Percentiles rank a stretch among this genome's conserved stretches.
These are phyloP conservation scores for Cutaneotrichosporon sp. DNA, from an alignment of 1,284 basidiomycete genomes.

Conservation along the genomic window DNA sequence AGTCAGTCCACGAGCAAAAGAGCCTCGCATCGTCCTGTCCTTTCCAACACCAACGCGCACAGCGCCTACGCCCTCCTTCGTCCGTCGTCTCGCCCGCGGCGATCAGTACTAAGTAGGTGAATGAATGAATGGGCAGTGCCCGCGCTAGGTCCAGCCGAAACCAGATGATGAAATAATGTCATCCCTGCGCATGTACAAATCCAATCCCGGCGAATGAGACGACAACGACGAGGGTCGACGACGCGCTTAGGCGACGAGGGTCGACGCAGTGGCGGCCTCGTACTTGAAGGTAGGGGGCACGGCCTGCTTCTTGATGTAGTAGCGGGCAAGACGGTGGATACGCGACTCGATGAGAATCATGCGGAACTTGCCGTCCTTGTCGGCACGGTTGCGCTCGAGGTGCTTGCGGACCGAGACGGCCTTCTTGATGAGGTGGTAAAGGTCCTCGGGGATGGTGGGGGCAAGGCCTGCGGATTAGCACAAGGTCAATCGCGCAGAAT, in stretches of 20 bases:
- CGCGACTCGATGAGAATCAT: constrained; percentile 97
- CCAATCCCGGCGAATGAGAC: not conserved
- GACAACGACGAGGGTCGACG: not conserved
- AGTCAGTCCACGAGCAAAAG: not conserved
- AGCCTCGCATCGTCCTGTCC: not conserved
- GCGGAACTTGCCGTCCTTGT: constrained; percentile 97
- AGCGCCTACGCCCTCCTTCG: too few species aligned
- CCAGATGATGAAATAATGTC: constrained; percentile 6
- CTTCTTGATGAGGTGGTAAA: constrained; percentile 99
- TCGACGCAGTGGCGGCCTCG: constrained; percentile 82
- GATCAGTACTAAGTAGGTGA: constrained; percentile 4
- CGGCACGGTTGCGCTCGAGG: constrained; percentile 96
- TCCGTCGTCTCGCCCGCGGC: not conserved
- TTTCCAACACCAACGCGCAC: too few species aligned
- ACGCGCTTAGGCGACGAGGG: constrained; percentile 47
- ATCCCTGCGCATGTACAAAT: constrained; percentile 10
- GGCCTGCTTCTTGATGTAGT: constrained; percentile 99
- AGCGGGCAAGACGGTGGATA: constrained; percentile 90
- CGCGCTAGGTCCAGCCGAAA: constrained; percentile 11
- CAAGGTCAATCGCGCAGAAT: not conserved
- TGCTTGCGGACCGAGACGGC: constrained; percentile 98
- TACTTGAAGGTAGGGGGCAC: constrained; percentile 97
- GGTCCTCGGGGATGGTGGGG: constrained; percentile 97
- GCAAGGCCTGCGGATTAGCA: constrained; percentile 67
- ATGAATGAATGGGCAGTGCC: constrained; percentile 5